These are phyloP conservation scores for Macrotyloma uniflorum DNA, from an alignment of 306 rosid genomes.

Conservation along the genomic window DNA sequence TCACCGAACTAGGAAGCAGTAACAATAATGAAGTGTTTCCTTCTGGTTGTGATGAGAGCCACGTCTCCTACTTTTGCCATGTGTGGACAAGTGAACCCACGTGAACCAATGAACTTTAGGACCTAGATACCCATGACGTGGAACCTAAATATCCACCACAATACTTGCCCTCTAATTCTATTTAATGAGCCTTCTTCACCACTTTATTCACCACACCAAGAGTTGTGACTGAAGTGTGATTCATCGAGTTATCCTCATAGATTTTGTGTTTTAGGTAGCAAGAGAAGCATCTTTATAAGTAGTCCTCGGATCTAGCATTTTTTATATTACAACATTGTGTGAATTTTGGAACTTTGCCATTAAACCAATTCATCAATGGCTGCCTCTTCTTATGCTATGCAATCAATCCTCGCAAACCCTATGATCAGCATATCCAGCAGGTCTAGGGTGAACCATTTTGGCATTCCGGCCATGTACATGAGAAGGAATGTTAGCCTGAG, in stretches of 20 bases:
- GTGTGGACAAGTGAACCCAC: constrained; percentile 51
- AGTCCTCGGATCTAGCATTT: background rate
- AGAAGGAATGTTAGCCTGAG: constrained; percentile 35
- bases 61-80: constrained; percentile 39
- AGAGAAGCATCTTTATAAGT: background rate
- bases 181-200: constrained; percentile 30
- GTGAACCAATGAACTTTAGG: constrained; percentile 50
- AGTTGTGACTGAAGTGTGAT: background rate
- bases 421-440: constrained; percentile 23
- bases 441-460: constrained; percentile 41
- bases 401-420: constrained; percentile 45
- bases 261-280: background rate
- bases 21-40: background rate
- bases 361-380: constrained; percentile 40
- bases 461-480: constrained; percentile 27
- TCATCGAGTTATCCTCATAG: background rate
- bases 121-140: constrained; percentile 33
- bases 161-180: constrained; percentile 26
- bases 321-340: background rate
- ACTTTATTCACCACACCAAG: background rate
- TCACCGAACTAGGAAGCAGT: background rate
- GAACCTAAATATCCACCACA: constrained; percentile 48
- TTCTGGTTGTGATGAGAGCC: constrained; percentile 30
- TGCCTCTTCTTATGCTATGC: constrained; percentile 48
- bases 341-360: background rate